Base-by-base conservation (phyloP, 78 protist genomes). In the Ministeria vibrans region DNA sequence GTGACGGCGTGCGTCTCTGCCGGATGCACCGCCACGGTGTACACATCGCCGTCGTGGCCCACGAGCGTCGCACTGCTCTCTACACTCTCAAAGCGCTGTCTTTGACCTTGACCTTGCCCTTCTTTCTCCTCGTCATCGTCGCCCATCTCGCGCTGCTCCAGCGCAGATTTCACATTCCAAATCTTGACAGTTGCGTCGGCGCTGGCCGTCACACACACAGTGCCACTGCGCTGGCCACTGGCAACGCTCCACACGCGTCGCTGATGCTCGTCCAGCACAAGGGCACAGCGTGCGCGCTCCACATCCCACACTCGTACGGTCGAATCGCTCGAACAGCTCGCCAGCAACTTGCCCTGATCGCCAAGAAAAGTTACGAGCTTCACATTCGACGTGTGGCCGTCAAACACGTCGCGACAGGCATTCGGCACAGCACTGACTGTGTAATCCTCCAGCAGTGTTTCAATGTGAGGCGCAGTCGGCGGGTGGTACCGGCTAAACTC, bases 351-450 rank as follows among this genome's bases (percentile, higher is more conserved):
- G 2, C 92, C 92, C 20, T 77, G 83, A 45, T 27, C 30, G 4
- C 88, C 92, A 68, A 87, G 64, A 32, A 82, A 92, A 3, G 83
- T 85, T 27, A 86, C 85, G 78, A 86, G 77, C 75, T 92, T 92
- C 49, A 92, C 92, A 79, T 86, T 88, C 62, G 77, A 82, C 41
- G 75, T 25, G 75, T 92, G 95, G 3, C 95, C 95, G 2, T 0
- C 4, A 62, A 85, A 49, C 32, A 49, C 30, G 46, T 32, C 45
- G 30, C 61, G 51, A 34, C 51, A 20, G 41, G 87, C 86, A 64
- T 89, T 92, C 13, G 95, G 95, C 1, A 92, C 75, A 25, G 84
- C 85, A 23, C 85, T 83, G 51, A 84, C 77, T 27, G 72, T 30
- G 79, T 82, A 92, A 83, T 92, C 95, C 1, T 49, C 70, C 70